Percentiles rank a stretch among this genome's conserved stretches.
Evolutionary conservation across 345 rosid species (phyloP).

Genomic region (Mallotus nudiflorus): DNA sequence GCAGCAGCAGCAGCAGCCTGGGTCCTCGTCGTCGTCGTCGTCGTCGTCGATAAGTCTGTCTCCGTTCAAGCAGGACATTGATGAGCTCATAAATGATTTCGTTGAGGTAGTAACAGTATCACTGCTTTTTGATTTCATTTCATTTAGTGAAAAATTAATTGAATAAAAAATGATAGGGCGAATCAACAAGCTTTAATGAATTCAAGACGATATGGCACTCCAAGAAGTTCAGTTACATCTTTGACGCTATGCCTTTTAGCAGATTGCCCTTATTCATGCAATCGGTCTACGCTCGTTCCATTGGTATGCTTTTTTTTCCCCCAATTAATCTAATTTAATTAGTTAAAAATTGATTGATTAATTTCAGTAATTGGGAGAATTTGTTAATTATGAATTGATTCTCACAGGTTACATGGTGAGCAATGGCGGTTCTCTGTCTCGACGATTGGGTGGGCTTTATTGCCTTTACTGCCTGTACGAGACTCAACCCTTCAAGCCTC

Average conservation of each 20-base stretch:
- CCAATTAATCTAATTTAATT: neutral
- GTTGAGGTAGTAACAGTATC: conserved; percentile 43
- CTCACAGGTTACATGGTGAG: conserved; percentile 69
- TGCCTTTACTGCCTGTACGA: conserved; percentile 90
- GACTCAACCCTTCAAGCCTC: conserved; percentile 81
- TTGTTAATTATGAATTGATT: conserved; percentile 6
- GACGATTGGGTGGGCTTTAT: conserved; percentile 78
- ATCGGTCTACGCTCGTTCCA: conserved; percentile 60
- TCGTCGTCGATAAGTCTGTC: conserved; percentile 37
- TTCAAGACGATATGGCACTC: conserved; percentile 68
- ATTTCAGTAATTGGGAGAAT: too few relatives aligned
- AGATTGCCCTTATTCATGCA: conserved; percentile 64
- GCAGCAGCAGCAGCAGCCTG: too few relatives aligned
- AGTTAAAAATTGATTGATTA: neutral
- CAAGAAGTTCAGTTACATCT: conserved; percentile 59
- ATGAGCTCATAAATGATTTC: conserved; percentile 58
- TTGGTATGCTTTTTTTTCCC: conserved; percentile 32
- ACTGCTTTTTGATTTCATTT: neutral
- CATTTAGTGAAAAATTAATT: too few relatives aligned
- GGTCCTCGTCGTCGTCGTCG: too few relatives aligned
- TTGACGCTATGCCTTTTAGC: conserved; percentile 48
- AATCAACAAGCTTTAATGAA: conserved; percentile 44
- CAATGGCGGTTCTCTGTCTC: conserved; percentile 49
- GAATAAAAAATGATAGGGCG: conserved; percentile 47
- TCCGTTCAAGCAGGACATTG: conserved; percentile 59